Percentiles rank a stretch among this genome's conserved stretches.
phyloP scores from a whole-genome alignment of 176 grass and related monocot genomes.

The Oryza longistaminata region DNA sequence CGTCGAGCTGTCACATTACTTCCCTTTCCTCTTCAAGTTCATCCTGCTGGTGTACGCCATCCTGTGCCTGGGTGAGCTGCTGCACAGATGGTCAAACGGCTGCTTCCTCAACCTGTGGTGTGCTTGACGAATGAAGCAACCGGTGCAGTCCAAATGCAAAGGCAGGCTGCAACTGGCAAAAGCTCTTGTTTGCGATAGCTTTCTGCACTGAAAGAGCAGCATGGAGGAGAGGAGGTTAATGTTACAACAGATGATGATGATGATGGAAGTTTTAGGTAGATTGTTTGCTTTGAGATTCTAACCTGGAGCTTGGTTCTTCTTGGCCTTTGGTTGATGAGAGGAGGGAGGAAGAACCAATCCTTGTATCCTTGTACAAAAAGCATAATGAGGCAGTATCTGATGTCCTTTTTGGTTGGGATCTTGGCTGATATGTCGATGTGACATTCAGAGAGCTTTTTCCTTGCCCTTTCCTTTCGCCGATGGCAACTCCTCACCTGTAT shows the following conservation, averaged over 20 bases:
- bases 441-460: constrained; percentile 8
- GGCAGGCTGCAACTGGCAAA: background rate
- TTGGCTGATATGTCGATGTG: constrained; percentile 43
- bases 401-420: constrained; percentile 53
- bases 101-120: constrained; percentile 38
- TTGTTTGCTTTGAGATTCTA: constrained; percentile 47
- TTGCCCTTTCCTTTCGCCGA: constrained; percentile 26
- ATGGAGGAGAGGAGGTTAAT: background rate
- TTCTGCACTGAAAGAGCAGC: background rate
- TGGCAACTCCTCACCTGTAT: constrained; percentile 35
- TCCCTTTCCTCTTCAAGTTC: constrained; percentile 68
- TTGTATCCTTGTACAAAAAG: constrained; percentile 57
- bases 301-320: constrained; percentile 26
- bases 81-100: constrained; percentile 49
- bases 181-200: background rate
- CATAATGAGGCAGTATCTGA: constrained; percentile 33
- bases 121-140: constrained; percentile 13
- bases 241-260: constrained; percentile 2
- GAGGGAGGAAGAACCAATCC: constrained; percentile 19
- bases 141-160: background rate
- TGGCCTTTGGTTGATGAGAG: constrained; percentile 31
- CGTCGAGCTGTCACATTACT: constrained; percentile 63
- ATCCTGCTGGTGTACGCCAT: constrained; percentile 57
- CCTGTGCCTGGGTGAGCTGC: constrained; percentile 66
- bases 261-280: constrained; percentile 45